Base-by-base conservation (phyloP, 2,329 filamentous ascomycete genomes). In the Sphaerostilbella broomeana region DNA sequence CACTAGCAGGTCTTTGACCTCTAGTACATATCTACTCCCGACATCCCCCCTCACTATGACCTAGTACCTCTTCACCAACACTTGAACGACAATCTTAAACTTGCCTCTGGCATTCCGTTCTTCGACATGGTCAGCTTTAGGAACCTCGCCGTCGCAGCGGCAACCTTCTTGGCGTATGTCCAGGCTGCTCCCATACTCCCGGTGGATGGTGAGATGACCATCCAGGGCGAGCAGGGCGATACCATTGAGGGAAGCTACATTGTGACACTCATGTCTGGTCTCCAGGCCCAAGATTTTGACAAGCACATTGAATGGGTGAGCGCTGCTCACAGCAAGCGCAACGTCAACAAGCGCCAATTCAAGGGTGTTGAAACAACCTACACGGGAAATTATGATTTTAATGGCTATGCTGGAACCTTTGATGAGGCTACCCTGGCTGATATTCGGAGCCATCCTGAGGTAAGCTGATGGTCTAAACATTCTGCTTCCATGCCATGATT, bases 221-320 rank as follows among this genome's bases (percentile, higher is more conserved):
- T 35, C 11, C 26, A 30, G 24, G 25, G 33, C 22, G 13, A 43
- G n/a, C 17, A 31, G n/a, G 42, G 47, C 26, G 31, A 49, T 21
- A 40, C 62, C 38, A 48, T 66, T 31, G 51, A 61, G 33, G 60
- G 58, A 49, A 68, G 67, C 39, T 82, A 77, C 60, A 79, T 81
- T 49, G 69, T 81, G 25, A 75, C 80, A 34, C 78, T 79, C 59
- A 75, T 79, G 58, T 61, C n/a, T n/a, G n/a, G n/a, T n/a, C n/a
- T n/a, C n/a, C n/a, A 62, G 46, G 68, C 65, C 37, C 63, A 65
- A 47, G 63, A 61, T 22, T 63, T 79, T 47, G 57, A 64, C 26
- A 59, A 61, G 31, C 70, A 78, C 53, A 54, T 75, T 47, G 53
- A 56, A 31, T 69, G 64, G 49, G 64, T 78, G 47, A 65, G 64